Base-by-base conservation (phyloP, 2,329 filamentous ascomycete genomes). In the Fragosphaeria purpurea region DNA sequence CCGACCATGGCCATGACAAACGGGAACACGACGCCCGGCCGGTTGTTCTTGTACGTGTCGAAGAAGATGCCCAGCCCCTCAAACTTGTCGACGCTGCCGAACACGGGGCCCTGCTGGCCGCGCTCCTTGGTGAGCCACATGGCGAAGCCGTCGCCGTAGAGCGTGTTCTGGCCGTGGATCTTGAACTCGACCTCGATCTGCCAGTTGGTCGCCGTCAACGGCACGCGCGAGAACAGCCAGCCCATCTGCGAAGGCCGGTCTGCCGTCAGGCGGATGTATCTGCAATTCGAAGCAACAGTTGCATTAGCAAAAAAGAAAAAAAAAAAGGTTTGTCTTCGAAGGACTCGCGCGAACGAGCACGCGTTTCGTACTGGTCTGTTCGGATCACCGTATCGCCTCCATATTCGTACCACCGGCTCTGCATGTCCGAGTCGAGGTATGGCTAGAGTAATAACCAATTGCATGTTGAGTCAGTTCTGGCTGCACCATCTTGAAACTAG, bases 31-130 rank as follows among this genome's bases (percentile, higher is more conserved):
- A 88, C 85, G 42, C 93, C 93, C 0, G 93, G 91, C 11, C 93
- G 83, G 73, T 96, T 95, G 75, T 98, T 98, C 82, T 98, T 98
- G 77, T 98, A 98, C 43, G 93, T 98, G 66, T 98, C 93, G 71
- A 98, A 80, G 73, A 96, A 97, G 67, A 98, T 78, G 50, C 89
- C 93, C 44, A 98, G 77, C 5, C 93, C 93, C 67, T 98, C 91
- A 60, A 97, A 98, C 57, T 80, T 80, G 70, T 98, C 91, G 34
- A 77, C 75, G 58, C 83, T 84, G 47, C 93, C 93, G 67, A 98
- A 98, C 39, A 98, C 91, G 9, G 82, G 77, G 12, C 93, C 93
- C 53, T 75, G 70, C 60, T 83, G 78, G 35, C 80, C 90, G 57
- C 93, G 87, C 69, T 95, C 83, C 70, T 95, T 95, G 59, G 91